Base-by-base conservation (phyloP, 805 yeast genomes). In the Candida oleophila region DNA sequence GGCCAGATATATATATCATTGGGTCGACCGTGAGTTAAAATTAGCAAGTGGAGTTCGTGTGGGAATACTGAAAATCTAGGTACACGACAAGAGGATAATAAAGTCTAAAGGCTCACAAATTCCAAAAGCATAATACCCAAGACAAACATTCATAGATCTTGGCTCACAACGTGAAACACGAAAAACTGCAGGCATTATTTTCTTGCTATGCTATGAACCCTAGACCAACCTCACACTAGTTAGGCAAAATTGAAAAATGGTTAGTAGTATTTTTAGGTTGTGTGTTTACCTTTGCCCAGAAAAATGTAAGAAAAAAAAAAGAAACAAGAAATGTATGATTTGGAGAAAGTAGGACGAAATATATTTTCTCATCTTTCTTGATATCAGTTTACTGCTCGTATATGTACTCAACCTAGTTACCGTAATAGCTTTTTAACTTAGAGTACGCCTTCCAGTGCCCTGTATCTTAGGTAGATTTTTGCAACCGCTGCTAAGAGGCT, bases 131-230 rank as follows among this genome's bases (percentile, higher is more conserved):
- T 33, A 33, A 36, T 8, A 36, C 22, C 16, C 16, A 36, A 36
- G 19, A 15, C 16, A 36, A n/a, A 36, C n/a, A n/a, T n/a, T n/a
- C n/a, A 20, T 36, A 36, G 30, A 9, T 36, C 39, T 36, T 36
- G 39, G 39, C 39, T 36, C 39, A 36, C 39, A 36, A 36, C 39
- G 39, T 36, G 39, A 16, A 36, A 36, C 39, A 36, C 39, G 22
- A 36, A 36, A 36, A 15, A 34, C n/a, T n/a, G n/a, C n/a, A n/a
- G n/a, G n/a, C n/a, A n/a, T n/a, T n/a, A n/a, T n/a, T n/a, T n/a
- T n/a, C n/a, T n/a, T n/a, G n/a, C n/a, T n/a, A n/a, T n/a, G n/a
- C n/a, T n/a, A n/a, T n/a, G n/a, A n/a, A n/a, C n/a, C n/a, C n/a
- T n/a, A n/a, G n/a, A n/a, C n/a, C n/a, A n/a, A n/a, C n/a, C n/a